phyloP scores from a whole-genome alignment of 106 monocot species.

The Platanthera zijinensis region DNA sequence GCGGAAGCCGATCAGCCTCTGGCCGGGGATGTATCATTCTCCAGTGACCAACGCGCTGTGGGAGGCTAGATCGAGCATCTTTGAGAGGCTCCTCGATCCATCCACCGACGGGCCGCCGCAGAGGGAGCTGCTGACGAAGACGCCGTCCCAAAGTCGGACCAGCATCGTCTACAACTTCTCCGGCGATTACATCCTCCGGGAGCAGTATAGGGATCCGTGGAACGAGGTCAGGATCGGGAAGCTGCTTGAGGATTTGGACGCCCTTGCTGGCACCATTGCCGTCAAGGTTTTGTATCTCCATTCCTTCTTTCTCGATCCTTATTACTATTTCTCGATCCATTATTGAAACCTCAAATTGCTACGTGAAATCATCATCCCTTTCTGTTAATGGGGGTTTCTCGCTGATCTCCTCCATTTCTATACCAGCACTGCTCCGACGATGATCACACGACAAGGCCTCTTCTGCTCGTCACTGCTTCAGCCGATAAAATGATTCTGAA shows the following conservation, averaged over 20 bases:
- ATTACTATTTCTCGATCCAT: too few relatives aligned
- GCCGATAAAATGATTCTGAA: conserved; percentile 94
- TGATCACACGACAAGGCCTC: conserved; percentile 91
- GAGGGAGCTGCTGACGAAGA: conserved; percentile 56
- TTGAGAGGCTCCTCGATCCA: conserved; percentile 62
- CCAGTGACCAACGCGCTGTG: conserved; percentile 93
- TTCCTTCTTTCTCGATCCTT: neutral
- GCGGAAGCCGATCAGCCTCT: conserved; percentile 79
- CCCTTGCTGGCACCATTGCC: conserved; percentile 90
- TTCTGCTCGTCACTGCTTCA: conserved; percentile 83
- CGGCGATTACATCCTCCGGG: conserved; percentile 64
- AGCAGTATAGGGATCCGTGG: conserved; percentile 95
- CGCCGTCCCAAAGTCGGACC: conserved; percentile 76
- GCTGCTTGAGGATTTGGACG: conserved; percentile 93
- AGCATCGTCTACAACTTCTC: conserved; percentile 68
- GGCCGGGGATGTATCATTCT: conserved; percentile 98
- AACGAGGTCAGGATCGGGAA: conserved; percentile 93
- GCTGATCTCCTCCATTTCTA: neutral
- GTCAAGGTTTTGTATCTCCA: conserved; percentile 49
- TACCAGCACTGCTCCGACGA: conserved; percentile 88
- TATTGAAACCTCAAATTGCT: neutral
- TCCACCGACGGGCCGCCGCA: conserved; percentile 57
- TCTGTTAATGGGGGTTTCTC: neutral
- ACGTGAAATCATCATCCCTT: neutral
- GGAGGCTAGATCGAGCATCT: conserved; percentile 93